Evolutionary conservation across 495 filamentous ascomycete genomes (phyloP), one percentile per base, ranked within the genome.

Genomic region (Penicillium chermesinum): DNA sequence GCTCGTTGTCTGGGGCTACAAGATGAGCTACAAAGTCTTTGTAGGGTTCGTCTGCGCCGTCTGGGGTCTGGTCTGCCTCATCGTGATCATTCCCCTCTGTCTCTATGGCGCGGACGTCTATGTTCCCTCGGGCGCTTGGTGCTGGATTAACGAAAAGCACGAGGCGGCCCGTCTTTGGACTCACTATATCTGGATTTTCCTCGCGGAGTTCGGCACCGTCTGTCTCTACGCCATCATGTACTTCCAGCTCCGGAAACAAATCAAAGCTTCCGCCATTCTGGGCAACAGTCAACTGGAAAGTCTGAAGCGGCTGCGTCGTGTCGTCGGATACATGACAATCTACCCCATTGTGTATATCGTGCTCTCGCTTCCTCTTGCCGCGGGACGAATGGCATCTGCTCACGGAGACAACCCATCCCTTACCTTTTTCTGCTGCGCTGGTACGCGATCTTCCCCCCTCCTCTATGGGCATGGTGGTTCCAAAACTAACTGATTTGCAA

Each of bases 131-230:
- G 73, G 76, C 10, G 77, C 80, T 32, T 88, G 83, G 86, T 89
- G 86, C 64, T 88, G 86, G 86, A 77, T 89, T 25, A 83, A 77
- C 53, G 60, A 71, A 33, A 62, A 73, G 1, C 87, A 81, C 62
- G 74, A 81, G 46, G 54, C 61, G 5, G 69, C 81, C 34, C 85
- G 85, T 51, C 75, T 91, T 1, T 80, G 77, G 72, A 76, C 84
- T 15, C 87, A 91, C 55, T 91, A 91, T 57, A 73, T 89, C 52
- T 91, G 83, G 78, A 86, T 89, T 63, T 88, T 89, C 66, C 64
- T 88, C 38, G 71, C 78, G 43, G 78, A 88, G 50, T 78, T 83
- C 54, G 59, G 80, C 15, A 87, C 83, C 10, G 73, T 82, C 39
- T 47, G 71, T 34, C 73, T 89, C 12, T 91, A 91, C 63, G 68